phyloP scores from a whole-genome alignment of 768 basidiomycete species.

The Paxillus ammoniavirescens region DNA sequence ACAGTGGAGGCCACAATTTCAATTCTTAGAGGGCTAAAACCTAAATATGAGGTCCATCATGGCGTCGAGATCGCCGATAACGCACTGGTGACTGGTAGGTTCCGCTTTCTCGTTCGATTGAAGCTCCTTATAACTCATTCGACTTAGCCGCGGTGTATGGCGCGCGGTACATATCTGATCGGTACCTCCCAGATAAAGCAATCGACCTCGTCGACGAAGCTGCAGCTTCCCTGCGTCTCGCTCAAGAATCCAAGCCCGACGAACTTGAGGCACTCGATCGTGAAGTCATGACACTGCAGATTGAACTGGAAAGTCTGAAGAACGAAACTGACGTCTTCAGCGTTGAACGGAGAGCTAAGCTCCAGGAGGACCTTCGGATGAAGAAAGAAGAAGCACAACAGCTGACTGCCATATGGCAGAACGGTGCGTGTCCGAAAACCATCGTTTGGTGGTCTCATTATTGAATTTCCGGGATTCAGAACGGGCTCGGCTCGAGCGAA shows the following conservation, averaged over 20 bases:
- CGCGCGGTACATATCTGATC: slow-evolving; percentile 82
- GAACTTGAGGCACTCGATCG: slow-evolving; percentile 80
- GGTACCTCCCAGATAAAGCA: slow-evolving; percentile 88
- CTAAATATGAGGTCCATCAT: slow-evolving; percentile 88
- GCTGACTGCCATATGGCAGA: slow-evolving; percentile 69
- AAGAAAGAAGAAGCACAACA: slow-evolving; percentile 64
- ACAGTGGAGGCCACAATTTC: slow-evolving; percentile 81
- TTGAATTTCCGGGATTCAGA: slow-evolving; percentile 38
- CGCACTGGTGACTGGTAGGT: slow-evolving; percentile 78
- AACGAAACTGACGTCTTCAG: slow-evolving; percentile 86
- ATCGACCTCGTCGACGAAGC: slow-evolving; percentile 95
- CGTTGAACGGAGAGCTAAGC: slow-evolving; percentile 64
- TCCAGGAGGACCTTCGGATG: slow-evolving; percentile 58
- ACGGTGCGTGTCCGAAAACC: slow-evolving; percentile 42
- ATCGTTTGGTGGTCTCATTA: neutral
- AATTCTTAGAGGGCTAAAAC: slow-evolving; percentile 83
- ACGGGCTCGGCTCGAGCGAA: slow-evolving; percentile 62
- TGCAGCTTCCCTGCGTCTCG: slow-evolving; percentile 79
- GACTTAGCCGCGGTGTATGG: slow-evolving; percentile 74
- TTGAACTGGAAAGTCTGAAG: slow-evolving; percentile 86
- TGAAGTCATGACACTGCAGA: slow-evolving; percentile 83
- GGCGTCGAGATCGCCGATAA: slow-evolving; percentile 90
- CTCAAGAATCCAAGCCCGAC: slow-evolving; percentile 87
- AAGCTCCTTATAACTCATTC: neutral
- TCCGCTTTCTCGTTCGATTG: neutral